These are phyloP conservation scores for Paulownia fortunei DNA, from an alignment of 257 asterid genomes.

Conservation along the genomic window DNA sequence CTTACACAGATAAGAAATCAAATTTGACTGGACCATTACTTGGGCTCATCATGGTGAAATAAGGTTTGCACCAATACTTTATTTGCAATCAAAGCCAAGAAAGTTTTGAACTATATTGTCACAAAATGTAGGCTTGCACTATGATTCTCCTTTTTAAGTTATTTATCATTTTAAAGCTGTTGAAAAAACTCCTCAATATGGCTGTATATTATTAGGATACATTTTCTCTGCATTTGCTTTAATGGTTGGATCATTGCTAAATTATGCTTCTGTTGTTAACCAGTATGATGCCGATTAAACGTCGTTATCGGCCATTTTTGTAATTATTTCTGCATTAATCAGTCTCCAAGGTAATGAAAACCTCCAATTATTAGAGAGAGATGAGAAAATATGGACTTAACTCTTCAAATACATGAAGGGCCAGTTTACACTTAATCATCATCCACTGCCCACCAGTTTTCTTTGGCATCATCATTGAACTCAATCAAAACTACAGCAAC, in stretches of 20 bases:
- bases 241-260: neutral
- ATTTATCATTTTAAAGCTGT: no score
- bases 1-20: no score
- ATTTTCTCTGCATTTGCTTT: neutral
- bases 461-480: neutral
- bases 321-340: neutral
- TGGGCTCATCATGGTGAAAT: no score
- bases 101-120: no score
- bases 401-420: conserved; percentile 12
- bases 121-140: no score
- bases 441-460: neutral
- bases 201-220: neutral
- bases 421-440: neutral
- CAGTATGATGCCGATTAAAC: neutral
- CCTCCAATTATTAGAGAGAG: conserved; percentile 10
- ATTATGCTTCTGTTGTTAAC: neutral
- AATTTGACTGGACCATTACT: neutral
- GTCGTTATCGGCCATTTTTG: neutral
- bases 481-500: neutral
- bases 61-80: no score
- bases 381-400: neutral
- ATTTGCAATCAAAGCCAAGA: neutral
- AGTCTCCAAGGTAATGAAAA: neutral
- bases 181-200: neutral
- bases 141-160: no score